Evolutionary conservation across 257 asterid genomes (phyloP), one percentile per base, ranked within the genome.

Genomic region (Solanum chaucha): DNA sequence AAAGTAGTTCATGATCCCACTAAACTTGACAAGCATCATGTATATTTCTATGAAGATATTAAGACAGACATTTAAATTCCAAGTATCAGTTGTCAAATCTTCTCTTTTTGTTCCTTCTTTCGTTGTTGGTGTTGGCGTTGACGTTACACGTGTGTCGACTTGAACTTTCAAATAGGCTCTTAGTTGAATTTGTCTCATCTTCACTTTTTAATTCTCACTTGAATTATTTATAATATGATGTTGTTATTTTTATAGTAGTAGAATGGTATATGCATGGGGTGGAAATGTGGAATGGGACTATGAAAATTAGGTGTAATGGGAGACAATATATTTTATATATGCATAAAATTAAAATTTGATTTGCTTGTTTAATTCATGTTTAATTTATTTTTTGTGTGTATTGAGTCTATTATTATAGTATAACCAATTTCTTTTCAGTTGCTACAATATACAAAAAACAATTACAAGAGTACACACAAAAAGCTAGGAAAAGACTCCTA

Each of bases 41-140:
- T 17, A 32, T 22, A 46, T 46, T 46, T 46, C 58, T 13, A 46
- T 46, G 17, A 46, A 46, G 19, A 46, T 46, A 11, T 36, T 75
- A 75, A 75, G 83, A 11, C 34, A 9, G 4, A 40, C 55, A 74
- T 19, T 58, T 75, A 12, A 24, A 75, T 17, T 75, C 22, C 51
- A 38, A 38, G 3, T 38, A 22, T 75, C 22, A n/a, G 61, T 44
- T 61, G 24, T 68, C 55, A 41, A 11, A 61, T n/a, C 71, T 48
- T 67, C 13, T 55, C 74, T 38, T 90, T 68, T 83, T 90, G 13
- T 44, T 82, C 85, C 32, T 82, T 67, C 26, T 30, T 75, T 71
- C 38, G 77, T 61, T 86, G 86, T 71, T 72, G 19, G 34, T 30
- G 41, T 86, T 78, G 55, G 55, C 6, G 17, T 46, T 12, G 40